These are phyloP conservation scores for Taiozyma sp. DNA, from an alignment of 1,139 yeast genomes.

Conservation along the genomic window DNA sequence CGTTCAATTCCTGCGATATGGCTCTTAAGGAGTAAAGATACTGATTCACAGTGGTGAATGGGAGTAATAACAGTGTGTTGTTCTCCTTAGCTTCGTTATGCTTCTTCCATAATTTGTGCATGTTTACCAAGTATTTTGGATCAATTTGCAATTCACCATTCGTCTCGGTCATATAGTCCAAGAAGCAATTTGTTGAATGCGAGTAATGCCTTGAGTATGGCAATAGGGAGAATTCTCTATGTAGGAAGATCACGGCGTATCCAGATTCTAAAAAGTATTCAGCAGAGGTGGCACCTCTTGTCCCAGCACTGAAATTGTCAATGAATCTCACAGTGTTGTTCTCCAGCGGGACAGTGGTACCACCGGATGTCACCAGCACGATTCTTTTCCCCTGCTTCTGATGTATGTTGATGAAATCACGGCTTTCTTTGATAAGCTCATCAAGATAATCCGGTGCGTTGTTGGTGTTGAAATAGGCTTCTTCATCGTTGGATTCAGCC, in stretches of 20 bases:
- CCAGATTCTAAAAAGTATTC: constrained; percentile 83
- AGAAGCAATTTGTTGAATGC: constrained; percentile 78
- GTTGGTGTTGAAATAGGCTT: constrained; percentile 65
- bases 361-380: constrained; percentile 93
- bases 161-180: constrained; percentile 67
- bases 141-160: constrained; percentile 55
- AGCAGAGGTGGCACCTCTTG: constrained; percentile 95
- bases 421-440: constrained; percentile 52
- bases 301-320: constrained; percentile 96
- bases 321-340: constrained; percentile 94
- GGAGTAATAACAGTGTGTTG: constrained; percentile 62
- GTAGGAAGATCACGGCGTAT: constrained; percentile 88
- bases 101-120: constrained; percentile 61
- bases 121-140: constrained; percentile 54
- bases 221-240: constrained; percentile 84
- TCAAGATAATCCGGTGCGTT: constrained; percentile 71
- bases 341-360: constrained; percentile 96
- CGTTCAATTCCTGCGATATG: constrained; percentile 56
- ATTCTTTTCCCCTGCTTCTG: constrained; percentile 39
- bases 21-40: constrained; percentile 78
- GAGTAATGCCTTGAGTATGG: constrained; percentile 90
- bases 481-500: constrained; percentile 72
- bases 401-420: constrained; percentile 51
- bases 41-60: constrained; percentile 94
- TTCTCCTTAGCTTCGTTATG: constrained; percentile 58